phyloP scores from a whole-genome alignment of 164 flowering plant genomes.

The Vitis riparia region DNA sequence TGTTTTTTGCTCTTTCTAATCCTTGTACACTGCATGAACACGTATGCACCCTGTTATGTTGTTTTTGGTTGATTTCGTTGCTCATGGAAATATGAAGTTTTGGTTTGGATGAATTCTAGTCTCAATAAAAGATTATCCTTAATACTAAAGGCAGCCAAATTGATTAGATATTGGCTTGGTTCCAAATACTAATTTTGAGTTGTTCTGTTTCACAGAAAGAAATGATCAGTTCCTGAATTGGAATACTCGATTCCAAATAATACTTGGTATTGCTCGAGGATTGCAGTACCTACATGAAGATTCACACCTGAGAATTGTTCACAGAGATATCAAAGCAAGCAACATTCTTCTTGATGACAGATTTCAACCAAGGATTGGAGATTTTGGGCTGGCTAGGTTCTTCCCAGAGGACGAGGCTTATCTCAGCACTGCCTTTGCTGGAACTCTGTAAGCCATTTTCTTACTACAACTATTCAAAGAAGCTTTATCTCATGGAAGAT shows the following conservation, averaged over 20 bases:
- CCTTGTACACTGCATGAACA: no score
- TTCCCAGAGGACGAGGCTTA: constrained; percentile 71
- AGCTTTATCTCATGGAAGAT: background rate
- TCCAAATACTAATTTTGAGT: background rate
- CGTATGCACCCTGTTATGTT: no score
- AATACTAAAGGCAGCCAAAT: no score
- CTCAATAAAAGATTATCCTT: no score
- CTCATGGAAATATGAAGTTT: no score
- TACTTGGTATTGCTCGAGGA: constrained; percentile 61
- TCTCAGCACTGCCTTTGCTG: constrained; percentile 74
- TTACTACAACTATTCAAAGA: background rate
- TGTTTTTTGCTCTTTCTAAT: no score
- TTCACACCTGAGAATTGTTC: constrained; percentile 61
- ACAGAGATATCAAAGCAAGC: constrained; percentile 76
- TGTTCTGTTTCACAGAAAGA: constrained; percentile 29
- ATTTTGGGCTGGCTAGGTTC: constrained; percentile 69
- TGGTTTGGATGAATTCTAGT: no score
- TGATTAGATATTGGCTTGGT: background rate
- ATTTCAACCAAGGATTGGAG: constrained; percentile 63
- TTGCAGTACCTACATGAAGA: constrained; percentile 71
- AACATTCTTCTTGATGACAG: constrained; percentile 70
- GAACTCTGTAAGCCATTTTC: constrained; percentile 55
- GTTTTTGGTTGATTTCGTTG: no score
- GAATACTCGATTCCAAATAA: constrained; percentile 51
- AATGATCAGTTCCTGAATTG: constrained; percentile 42